Conservation (phyloP, 2,329 filamentous ascomycete genomes). For the Hypoxylon sp. region DNA sequence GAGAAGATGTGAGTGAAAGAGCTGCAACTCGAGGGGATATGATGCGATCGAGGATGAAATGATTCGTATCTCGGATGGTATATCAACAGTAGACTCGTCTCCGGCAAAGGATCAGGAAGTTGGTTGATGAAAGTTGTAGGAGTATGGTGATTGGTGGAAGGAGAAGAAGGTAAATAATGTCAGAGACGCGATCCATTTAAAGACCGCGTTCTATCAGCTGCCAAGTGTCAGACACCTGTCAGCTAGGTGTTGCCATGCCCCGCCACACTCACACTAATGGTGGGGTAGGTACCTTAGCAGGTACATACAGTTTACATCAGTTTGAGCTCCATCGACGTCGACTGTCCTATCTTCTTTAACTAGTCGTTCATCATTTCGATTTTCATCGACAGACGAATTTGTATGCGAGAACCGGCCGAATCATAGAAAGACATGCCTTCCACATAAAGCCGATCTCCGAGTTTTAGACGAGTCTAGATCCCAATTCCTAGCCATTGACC, state of each 20-base stretch:
- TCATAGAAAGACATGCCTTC: background rate
- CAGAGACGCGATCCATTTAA: constrained; percentile 33
- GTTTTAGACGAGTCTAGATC: background rate
- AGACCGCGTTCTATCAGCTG: constrained; percentile 34
- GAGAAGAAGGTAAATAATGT: constrained; percentile 39
- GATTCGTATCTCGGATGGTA: constrained; percentile 55
- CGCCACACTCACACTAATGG: constrained; percentile 2
- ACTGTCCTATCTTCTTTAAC: constrained; percentile 11
- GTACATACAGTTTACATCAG: background rate
- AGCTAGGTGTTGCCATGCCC: background rate
- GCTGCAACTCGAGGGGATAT: constrained; percentile 53
- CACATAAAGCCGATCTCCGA: background rate
- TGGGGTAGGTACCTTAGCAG: background rate
- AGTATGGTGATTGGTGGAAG: constrained; percentile 45
- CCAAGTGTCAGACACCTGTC: background rate
- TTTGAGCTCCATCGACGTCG: background rate
- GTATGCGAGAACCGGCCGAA: background rate
- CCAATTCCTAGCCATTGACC: background rate
- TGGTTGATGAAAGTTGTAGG: constrained; percentile 38
- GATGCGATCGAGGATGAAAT: constrained; percentile 37
- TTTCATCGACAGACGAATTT: background rate
- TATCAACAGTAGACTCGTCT: constrained; percentile 51
- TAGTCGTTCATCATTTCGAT: background rate
- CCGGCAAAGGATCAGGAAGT: constrained; percentile 48
- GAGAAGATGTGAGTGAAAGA: constrained; percentile 61